Base-by-base conservation (phyloP, 2,329 filamentous ascomycete genomes). In the Epichloe typhina region DNA sequence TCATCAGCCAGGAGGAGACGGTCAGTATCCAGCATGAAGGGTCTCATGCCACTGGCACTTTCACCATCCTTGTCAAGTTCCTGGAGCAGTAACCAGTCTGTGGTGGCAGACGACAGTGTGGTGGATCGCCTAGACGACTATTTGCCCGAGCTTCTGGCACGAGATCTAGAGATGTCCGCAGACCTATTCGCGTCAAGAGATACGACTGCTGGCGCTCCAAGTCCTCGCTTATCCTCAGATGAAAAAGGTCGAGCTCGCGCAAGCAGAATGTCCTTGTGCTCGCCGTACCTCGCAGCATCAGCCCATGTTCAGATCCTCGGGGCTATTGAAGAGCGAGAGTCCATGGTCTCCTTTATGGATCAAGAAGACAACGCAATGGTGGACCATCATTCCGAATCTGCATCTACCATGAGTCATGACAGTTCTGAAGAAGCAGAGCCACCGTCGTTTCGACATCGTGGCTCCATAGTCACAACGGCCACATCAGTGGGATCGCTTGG, bases 131-230 rank as follows among this genome's bases (percentile, higher is more conserved):
- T 59, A 11, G 65, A 64, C 47, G 71, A 70, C 59, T 80, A 73
- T 61, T 65, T 81, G 17, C 74, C 77, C 2, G 78, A 81, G 61
- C 57, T 79, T 39, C 65, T 81, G n/a, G 77, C 71, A 6, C 69
- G 67, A 52, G 76, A 81, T 54, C 64, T 80, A 44, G 72, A 77
- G 57, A 58, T 67, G 21, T 77, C 73, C 17, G 66, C 66, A 47
- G 63, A 66, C 9, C 59, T 76, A 26, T 80, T 79, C 51, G 63
- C 64, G 26, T 68, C 74, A 13, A 75, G 66, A 58, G 72, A 71
- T 52, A 72, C 79, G 69, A 76, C 76, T 5, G 71, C 75, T 21
- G 76, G 76, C 8, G 58, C 66, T 8, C 76, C 77, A 1, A 61
- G 63, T 11, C 62, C 61, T 37, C 59, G 62, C 3, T 58, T 73